These are phyloP conservation scores for Mycosarcoma maydis DNA, from an alignment of 1,284 basidiomycete species.

Conservation along the genomic window DNA sequence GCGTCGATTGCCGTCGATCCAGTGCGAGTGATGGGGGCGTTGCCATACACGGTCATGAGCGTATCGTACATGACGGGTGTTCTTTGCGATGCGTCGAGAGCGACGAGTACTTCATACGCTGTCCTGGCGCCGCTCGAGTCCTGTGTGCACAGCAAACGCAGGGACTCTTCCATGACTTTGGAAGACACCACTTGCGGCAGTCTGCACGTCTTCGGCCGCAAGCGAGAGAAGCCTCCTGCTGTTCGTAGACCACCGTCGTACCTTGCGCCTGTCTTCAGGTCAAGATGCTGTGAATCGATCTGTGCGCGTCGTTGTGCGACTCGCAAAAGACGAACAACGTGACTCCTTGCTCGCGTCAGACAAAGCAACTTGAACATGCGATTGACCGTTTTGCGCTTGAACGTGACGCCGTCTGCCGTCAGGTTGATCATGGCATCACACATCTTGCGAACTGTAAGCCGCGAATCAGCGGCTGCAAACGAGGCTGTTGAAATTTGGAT, in stretches of 20 bases:
- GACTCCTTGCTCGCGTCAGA: conserved; percentile 13
- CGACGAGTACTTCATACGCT: conserved; percentile 29
- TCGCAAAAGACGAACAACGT: conserved; percentile 15
- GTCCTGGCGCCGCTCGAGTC: conserved; percentile 19
- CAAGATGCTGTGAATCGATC: conserved; percentile 2
- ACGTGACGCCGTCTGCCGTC: conserved; percentile 24
- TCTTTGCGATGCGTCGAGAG: conserved; percentile 24
- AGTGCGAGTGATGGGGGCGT: conserved; percentile 5
- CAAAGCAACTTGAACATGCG: conserved; percentile 28
- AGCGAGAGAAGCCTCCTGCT: conserved; percentile 24
- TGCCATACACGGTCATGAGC: conserved; percentile 33
- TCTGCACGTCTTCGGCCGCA: not conserved
- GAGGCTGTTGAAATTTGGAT: not conserved
- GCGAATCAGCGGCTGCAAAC: conserved; percentile 18
- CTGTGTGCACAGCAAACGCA: conserved; percentile 29
- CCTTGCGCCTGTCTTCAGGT: not conserved
- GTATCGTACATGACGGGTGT: conserved; percentile 41
- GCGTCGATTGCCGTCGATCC: no score
- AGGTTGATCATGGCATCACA: conserved; percentile 25
- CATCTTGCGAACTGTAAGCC: conserved; percentile 17
- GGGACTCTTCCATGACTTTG: conserved; percentile 13
- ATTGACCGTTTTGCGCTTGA: conserved; percentile 24
- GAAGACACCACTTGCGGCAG: conserved; percentile 28
- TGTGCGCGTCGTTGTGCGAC: conserved; percentile 25
- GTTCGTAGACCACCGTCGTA: conserved; percentile 12